phyloP scores from a whole-genome alignment of 306 rosid species.

The Begonia fuchsioides region DNA sequence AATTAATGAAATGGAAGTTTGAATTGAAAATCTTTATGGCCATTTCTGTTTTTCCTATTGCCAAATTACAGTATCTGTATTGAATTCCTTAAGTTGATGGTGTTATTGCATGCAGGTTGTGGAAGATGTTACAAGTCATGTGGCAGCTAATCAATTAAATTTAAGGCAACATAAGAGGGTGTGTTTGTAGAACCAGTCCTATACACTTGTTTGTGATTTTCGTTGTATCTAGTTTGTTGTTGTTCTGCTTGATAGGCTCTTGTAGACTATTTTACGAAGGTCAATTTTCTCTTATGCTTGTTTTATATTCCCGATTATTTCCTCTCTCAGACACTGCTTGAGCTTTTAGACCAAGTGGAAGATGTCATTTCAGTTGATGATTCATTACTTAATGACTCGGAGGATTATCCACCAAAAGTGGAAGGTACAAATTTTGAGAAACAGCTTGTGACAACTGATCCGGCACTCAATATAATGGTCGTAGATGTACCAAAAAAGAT shows the following conservation, averaged over 20 bases:
- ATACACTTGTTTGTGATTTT: neutral
- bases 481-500: conserved; percentile 9
- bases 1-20: too few species aligned
- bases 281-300: neutral
- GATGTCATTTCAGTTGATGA: conserved; percentile 70
- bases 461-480: conserved; percentile 12
- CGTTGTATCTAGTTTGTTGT: too few species aligned
- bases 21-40: too few species aligned
- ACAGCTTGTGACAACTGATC: conserved; percentile 19
- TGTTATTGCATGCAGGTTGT: conserved; percentile 30
- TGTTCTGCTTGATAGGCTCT: too few species aligned
- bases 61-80: neutral
- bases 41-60: neutral
- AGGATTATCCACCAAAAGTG: conserved; percentile 21
- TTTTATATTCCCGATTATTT: conserved; percentile 1
- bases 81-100: conserved; percentile 12
- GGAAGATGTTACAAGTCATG: conserved; percentile 24
- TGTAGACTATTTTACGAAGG: too few species aligned
- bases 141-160: conserved; percentile 31
- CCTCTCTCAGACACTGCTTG: conserved; percentile 61
- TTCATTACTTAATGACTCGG: conserved; percentile 17
- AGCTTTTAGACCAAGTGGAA: conserved; percentile 88
- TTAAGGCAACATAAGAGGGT: conserved; percentile 75
- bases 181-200: neutral
- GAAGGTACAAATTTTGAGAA: conserved; percentile 19